Evolutionary conservation across 1,284 basidiomycete species (phyloP), one percentile per base, ranked within the genome.

Genomic region (Pyrrhoderma lamaoense): DNA sequence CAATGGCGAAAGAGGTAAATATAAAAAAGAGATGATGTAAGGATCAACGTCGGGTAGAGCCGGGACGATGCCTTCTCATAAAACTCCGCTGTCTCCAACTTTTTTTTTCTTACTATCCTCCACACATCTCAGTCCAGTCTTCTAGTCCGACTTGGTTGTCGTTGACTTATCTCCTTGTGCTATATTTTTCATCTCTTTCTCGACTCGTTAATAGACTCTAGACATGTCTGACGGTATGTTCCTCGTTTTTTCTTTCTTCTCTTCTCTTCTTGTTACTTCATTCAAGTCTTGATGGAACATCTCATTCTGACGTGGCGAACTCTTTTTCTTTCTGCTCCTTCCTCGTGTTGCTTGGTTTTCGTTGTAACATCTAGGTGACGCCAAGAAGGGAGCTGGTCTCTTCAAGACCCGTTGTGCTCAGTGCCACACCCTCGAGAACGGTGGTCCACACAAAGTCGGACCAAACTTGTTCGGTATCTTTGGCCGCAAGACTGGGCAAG

Each of bases 381-480:
- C 83, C 64, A 62, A 62, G 57, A 95, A 94, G 79, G 93, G 93
- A 72, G 93, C 93, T 65, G 73, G 76, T 68, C 84, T 93, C 66
- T 93, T 93, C 85, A 92, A 91, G 81, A 95, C 92, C 61, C 91
- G 94, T 59, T 99, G 95, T 67, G 92, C 92, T 54, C 93, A 97
- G 70, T 99, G 95, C 77, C 95, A 99, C 73, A 98, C 93, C 60
- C 70, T 90, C 61, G 90, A 77, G 60, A 75, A 79, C 60, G 89
- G 90, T 59, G 94, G 87, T 61, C 75, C 83, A 45, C 78, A 93
- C 75, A 89, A 89, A 75, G 92, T 95, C 58, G 93, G 93, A 57
- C 94, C 94, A 56, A 96, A 96, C 79, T 81, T 98, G 43, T 84
- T 94, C 69, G 94, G 85, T 44, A 57, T 87, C 60, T 83, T 88